A percentile compares a stretch with the other conserved stretches of the same genome.
Conservation (phyloP, 2,329 filamentous ascomycete species). For the Colletotrichum falcatum region DNA sequence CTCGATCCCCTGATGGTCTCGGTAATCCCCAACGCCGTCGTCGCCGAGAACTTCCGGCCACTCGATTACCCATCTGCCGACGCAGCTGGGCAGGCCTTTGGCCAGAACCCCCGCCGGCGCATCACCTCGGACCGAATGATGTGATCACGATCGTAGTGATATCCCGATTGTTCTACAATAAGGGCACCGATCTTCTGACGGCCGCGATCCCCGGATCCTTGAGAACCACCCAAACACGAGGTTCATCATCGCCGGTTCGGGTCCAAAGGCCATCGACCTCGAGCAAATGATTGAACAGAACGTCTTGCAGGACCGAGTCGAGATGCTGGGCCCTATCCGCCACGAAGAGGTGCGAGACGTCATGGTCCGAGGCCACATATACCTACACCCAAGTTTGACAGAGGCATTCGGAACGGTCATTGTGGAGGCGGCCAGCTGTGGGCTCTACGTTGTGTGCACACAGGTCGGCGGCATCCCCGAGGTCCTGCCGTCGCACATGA, state of each 20-base stretch:
- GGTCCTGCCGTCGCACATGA: conserved; percentile 96
- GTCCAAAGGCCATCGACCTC: conserved; percentile 95
- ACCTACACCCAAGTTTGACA: conserved; percentile 93
- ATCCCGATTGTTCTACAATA: conserved; percentile 98
- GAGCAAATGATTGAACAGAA: conserved; percentile 99
- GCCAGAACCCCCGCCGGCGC: conserved; percentile 66
- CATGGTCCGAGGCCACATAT: conserved; percentile 97
- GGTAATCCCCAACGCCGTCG: conserved; percentile 96
- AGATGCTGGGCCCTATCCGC: conserved; percentile 90
- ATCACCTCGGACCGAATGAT: conserved; percentile 82
- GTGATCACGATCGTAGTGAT: conserved; percentile 97
- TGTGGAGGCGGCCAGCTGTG: conserved; percentile 95
- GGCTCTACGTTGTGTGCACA: conserved; percentile 95
- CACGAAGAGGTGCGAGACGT: conserved; percentile 98
- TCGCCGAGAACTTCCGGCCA: conserved; percentile 94
- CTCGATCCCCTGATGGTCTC: conserved; percentile 97
- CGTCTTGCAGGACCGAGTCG: conserved; percentile 91
- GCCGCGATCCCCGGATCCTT: conserved; percentile 92
- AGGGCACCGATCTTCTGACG: conserved; percentile 96
- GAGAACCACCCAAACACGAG: conserved; percentile 91
- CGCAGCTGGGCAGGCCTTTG: conserved; percentile 49
- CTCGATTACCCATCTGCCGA: conserved; percentile 53
- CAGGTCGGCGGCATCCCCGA: conserved; percentile 97
- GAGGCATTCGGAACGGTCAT: conserved; percentile 99
- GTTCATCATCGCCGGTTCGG: conserved; percentile 96